A percentile compares a stretch with the other conserved stretches of the same genome.
Evolutionary conservation across 208 protist genomes (phyloP).

Genomic region (Trypanosoma scelopori): DNA sequence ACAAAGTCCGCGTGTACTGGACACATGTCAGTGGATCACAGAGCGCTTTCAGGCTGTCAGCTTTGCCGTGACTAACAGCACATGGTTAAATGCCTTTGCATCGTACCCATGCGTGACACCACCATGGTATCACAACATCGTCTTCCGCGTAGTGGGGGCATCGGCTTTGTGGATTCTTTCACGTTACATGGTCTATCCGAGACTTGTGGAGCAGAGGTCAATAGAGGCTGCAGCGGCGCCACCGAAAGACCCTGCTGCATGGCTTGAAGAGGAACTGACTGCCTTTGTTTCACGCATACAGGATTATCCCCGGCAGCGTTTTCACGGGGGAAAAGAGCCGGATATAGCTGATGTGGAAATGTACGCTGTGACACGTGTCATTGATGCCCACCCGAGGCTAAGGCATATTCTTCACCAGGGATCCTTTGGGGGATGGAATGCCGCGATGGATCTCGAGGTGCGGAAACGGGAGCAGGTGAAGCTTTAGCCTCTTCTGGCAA

Average conservation of each 20-base stretch:
- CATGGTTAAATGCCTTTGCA: conserved; percentile 56
- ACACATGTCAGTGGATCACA: conserved; percentile 68
- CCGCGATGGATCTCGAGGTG: conserved; percentile 49
- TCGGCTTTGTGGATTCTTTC: conserved; percentile 50
- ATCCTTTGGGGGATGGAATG: conserved; percentile 59
- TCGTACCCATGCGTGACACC: conserved; percentile 60
- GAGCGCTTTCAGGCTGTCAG: conserved; percentile 68
- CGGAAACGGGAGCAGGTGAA: conserved; percentile 17
- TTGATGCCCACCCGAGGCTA: conserved; percentile 53
- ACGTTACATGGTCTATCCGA: conserved; percentile 54
- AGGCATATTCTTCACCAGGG: conserved; percentile 37
- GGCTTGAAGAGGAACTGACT: conserved; percentile 49
- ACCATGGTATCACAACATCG: conserved; percentile 47
- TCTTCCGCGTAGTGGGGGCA: conserved; percentile 58
- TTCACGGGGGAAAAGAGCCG: conserved; percentile 68
- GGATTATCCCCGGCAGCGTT: conserved; percentile 17
- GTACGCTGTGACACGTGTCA: conserved; percentile 71
- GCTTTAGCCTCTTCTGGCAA: not conserved
- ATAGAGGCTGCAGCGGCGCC: not conserved
- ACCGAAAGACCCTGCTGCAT: conserved; percentile 28
- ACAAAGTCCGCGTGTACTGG: conserved; percentile 38
- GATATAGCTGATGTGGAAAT: conserved; percentile 83
- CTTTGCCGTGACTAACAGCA: conserved; percentile 67
- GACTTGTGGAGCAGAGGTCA: conserved; percentile 8
- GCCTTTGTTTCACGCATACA: conserved; percentile 36